phyloP scores from a whole-genome alignment of 2,329 filamentous ascomycete species.

The Gremmenia infestans region DNA sequence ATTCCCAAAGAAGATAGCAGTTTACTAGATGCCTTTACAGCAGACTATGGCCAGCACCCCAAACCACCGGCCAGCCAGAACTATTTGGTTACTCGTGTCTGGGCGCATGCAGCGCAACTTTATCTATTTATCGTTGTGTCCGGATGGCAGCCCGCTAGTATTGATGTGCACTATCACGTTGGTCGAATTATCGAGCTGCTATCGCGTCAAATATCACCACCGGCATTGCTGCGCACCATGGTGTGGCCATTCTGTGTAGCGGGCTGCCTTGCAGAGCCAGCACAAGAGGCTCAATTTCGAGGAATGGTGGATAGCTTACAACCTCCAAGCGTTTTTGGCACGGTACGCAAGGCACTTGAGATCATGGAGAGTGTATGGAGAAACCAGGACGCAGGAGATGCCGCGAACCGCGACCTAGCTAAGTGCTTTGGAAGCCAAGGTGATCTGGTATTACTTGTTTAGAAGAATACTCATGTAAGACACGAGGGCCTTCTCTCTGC shows the following conservation, averaged over 20 bases:
- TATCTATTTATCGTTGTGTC: conserved; percentile 20
- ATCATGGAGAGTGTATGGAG: conserved; percentile 25
- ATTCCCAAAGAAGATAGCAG: not conserved
- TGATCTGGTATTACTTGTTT: conserved; percentile 5
- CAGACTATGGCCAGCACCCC: not conserved
- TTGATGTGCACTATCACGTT: conserved; percentile 16
- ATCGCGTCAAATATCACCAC: conserved; percentile 18
- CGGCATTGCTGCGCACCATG: conserved; percentile 18
- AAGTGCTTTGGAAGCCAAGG: conserved; percentile 25
- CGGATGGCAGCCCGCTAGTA: conserved; percentile 18
- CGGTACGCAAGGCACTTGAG: conserved; percentile 19
- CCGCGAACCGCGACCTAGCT: conserved; percentile 25
- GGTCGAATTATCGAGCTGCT: conserved; percentile 14
- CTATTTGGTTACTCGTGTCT: conserved; percentile 5
- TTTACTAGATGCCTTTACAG: not conserved
- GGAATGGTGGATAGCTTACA: conserved; percentile 16
- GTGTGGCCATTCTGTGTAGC: conserved; percentile 23
- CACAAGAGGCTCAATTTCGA: conserved; percentile 17
- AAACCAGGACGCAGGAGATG: conserved; percentile 4
- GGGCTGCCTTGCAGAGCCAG: conserved; percentile 19
- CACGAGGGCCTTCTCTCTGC: too few species aligned
- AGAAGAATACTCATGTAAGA: too few species aligned
- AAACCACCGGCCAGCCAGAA: not conserved
- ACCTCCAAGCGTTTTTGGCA: conserved; percentile 31
- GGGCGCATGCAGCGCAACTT: conserved; percentile 19